Base-by-base conservation (phyloP, 352 stramenopile species). In the Phytophthora capsici region DNA sequence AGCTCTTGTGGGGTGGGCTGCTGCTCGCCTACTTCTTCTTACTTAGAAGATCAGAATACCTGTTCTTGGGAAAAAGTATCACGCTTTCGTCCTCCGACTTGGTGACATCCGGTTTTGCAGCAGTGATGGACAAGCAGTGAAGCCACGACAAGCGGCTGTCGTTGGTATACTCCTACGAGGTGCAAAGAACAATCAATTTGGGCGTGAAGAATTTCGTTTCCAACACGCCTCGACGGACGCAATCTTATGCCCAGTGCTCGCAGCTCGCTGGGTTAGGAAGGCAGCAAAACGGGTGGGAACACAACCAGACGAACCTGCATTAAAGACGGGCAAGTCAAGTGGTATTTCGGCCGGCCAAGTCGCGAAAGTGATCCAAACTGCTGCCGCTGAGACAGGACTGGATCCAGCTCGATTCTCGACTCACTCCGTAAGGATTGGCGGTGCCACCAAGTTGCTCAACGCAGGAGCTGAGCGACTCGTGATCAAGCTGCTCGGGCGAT, bases 121-220 rank as follows among this genome's bases (percentile, higher is more conserved):
- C 26, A 36, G 13, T 4, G 14, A 41, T 23, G 53, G 58, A 4
- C 14, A 46, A 16, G 1, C 20, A 1, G 34, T 19, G 0, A 43
- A 7, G n/a, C 16, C 19, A 19, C 13, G n/a, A 0, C 1, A 25
- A 1, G 57, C 68, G 10, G 56, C 19, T 1, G 20, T 55, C 1
- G 63, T 73, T 3, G 62, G 57, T 0, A 63, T 77, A 5, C 13
- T 61, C 0, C 34, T 73, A 3, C n/a, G 52, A 30, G 50, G 64
- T 10, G 36, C 48, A 2, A 74, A 71, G 40, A 71, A 68, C 22
- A 61, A 77, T 25, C 53, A 77, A 37, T 71, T 59, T 26, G 63
- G 63, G 22, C 9, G 57, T 32, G 54, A 54, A n/a, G 53, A 60
- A 26, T 63, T 53, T 41, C 25, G 69, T 0, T 66, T 53, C 14